phyloP scores from a whole-genome alignment of 495 filamentous ascomycete species.

The Daldinia caldariorum region DNA sequence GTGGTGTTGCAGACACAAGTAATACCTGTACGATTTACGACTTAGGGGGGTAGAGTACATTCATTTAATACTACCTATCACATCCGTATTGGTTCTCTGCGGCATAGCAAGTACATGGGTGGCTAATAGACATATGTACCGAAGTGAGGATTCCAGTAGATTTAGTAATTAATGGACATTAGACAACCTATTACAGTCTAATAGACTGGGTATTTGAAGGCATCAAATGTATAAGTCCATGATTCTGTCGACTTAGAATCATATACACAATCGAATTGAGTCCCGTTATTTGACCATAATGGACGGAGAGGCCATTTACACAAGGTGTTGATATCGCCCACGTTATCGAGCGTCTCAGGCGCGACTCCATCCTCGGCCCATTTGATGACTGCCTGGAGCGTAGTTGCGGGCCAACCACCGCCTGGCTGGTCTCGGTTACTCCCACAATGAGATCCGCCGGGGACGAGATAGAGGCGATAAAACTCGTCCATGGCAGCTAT shows the following conservation, averaged over 20 bases:
- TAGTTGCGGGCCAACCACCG: constrained; percentile 58
- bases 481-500: constrained; percentile 56
- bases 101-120: too few species aligned
- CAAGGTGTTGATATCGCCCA: constrained; percentile 56
- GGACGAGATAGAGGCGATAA: constrained; percentile 63
- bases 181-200: neutral
- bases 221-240: constrained; percentile 48
- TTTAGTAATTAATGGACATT: too few species aligned
- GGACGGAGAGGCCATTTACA: constrained; percentile 61
- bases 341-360: constrained; percentile 52
- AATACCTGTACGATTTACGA: too few species aligned
- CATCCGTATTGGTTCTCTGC: too few species aligned
- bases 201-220: constrained; percentile 35
- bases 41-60: too few species aligned
- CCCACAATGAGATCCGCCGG: constrained; percentile 62
- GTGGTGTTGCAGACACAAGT: too few species aligned
- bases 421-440: constrained; percentile 51
- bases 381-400: constrained; percentile 56
- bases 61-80: too few species aligned
- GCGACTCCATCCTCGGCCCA: constrained; percentile 62
- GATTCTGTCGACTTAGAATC: constrained; percentile 55
- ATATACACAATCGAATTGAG: constrained; percentile 55
- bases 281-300: constrained; percentile 50
- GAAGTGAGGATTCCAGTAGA: too few species aligned
- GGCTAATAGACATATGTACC: too few species aligned